Percentiles rank a stretch among this genome's conserved stretches.
These are phyloP conservation scores for Toxicodendron radicans DNA, from an alignment of 345 rosid species.

Conservation along the genomic window DNA sequence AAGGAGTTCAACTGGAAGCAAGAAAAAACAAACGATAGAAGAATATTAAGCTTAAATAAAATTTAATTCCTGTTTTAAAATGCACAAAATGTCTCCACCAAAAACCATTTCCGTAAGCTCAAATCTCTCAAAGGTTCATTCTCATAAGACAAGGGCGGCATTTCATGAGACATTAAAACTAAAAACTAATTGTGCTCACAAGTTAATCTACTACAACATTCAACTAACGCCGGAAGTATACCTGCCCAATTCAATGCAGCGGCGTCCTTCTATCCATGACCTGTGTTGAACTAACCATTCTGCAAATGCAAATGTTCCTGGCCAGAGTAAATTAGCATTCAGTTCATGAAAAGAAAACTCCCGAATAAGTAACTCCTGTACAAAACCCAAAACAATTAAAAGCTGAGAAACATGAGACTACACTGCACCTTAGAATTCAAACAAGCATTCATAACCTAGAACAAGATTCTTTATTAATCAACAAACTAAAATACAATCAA, in stretches of 20 bases:
- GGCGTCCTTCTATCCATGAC: conserved; percentile 52
- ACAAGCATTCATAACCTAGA: background rate
- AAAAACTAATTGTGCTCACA: background rate
- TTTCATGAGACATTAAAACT: background rate
- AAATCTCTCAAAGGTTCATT: background rate
- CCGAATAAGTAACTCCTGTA: conserved; percentile 71
- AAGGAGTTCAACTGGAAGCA: background rate
- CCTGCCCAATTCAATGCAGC: conserved; percentile 92
- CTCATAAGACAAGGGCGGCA: background rate
- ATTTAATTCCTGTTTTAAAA: background rate
- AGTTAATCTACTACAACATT: background rate
- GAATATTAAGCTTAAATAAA: conserved; percentile 4
- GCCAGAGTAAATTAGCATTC: conserved; percentile 99
- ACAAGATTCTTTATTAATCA: background rate
- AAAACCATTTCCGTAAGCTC: background rate
- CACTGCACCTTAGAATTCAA: background rate
- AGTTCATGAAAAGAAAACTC: conserved; percentile 89
- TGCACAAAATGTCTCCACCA: background rate
- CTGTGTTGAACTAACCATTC: conserved; percentile 73
- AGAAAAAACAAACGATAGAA: background rate
- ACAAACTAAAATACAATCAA: background rate
- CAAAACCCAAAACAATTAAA: conserved; percentile 14
- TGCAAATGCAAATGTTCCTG: conserved; percentile 88
- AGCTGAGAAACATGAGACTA: background rate
- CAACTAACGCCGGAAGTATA: conserved; percentile 6